These are phyloP conservation scores for Saposhnikovia divaricata DNA, from an alignment of 129 eudicot genomes.

Conservation along the genomic window DNA sequence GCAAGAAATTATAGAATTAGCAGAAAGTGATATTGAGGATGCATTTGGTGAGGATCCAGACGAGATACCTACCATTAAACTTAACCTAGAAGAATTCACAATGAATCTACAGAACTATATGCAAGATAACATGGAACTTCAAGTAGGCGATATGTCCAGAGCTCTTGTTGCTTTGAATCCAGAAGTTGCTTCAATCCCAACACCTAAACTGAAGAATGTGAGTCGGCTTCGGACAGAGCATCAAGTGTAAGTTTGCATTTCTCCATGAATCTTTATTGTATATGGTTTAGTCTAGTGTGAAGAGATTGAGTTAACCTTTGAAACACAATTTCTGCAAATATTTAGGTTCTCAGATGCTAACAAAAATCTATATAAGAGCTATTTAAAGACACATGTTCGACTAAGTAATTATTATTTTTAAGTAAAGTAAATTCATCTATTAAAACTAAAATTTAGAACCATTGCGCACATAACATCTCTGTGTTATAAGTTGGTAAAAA, in stretches of 20 bases:
- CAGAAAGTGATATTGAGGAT: constrained; percentile 79
- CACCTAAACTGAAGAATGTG: constrained; percentile 72
- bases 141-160: constrained; percentile 50
- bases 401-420: background rate
- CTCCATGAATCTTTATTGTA: background rate
- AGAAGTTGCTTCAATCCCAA: constrained; percentile 65
- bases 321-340: background rate
- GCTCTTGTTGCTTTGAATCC: constrained; percentile 68
- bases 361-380: background rate
- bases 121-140: constrained; percentile 58
- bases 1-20: constrained; percentile 35
- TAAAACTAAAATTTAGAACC: background rate
- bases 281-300: background rate
- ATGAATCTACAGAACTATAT: constrained; percentile 47
- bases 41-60: constrained; percentile 70
- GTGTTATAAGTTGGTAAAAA: background rate
- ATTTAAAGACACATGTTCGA: background rate
- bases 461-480: background rate
- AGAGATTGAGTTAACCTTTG: background rate
- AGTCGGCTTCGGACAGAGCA: constrained; percentile 93
- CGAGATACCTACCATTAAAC: constrained; percentile 83
- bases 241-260: constrained; percentile 67
- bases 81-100: constrained; percentile 61
- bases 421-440: background rate
- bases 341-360: background rate